Conservation (phyloP, 345 rosid genomes). For the Hypericum perforatum region DNA sequence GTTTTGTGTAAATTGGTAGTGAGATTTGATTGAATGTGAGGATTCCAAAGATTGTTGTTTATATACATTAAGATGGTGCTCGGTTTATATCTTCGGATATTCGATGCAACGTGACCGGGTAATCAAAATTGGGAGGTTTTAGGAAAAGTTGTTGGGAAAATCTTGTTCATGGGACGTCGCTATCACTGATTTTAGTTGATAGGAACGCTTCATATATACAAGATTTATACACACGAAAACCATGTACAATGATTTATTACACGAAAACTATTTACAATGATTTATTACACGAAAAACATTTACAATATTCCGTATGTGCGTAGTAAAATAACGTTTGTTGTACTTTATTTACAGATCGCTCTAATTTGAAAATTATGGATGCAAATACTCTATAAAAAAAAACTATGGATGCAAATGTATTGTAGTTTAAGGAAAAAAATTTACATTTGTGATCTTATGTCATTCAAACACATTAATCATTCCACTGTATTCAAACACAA, state of each 20-base stretch:
- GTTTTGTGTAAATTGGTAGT: neutral
- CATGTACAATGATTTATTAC: slow-evolving; percentile 14
- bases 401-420: no score
- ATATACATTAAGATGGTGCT: slow-evolving; percentile 20
- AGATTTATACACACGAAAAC: slow-evolving; percentile 24
- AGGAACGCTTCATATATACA: slow-evolving; percentile 17
- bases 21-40: neutral
- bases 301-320: neutral
- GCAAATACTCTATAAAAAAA: no score
- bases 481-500: no score
- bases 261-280: slow-evolving; percentile 23
- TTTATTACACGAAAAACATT: slow-evolving; percentile 25
- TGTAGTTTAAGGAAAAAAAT: no score
- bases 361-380: no score
- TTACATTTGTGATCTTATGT: no score
- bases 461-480: no score
- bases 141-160: slow-evolving; percentile 73
- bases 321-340: no score
- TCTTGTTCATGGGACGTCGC: slow-evolving; percentile 1
- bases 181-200: slow-evolving; percentile 32
- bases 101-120: no score
- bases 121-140: slow-evolving; percentile 27
- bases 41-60: neutral
- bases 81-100: no score
- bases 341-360: no score